These are phyloP conservation scores for Cercospora zeae-maydis DNA, from an alignment of 2,329 filamentous ascomycete species.

Conservation along the genomic window DNA sequence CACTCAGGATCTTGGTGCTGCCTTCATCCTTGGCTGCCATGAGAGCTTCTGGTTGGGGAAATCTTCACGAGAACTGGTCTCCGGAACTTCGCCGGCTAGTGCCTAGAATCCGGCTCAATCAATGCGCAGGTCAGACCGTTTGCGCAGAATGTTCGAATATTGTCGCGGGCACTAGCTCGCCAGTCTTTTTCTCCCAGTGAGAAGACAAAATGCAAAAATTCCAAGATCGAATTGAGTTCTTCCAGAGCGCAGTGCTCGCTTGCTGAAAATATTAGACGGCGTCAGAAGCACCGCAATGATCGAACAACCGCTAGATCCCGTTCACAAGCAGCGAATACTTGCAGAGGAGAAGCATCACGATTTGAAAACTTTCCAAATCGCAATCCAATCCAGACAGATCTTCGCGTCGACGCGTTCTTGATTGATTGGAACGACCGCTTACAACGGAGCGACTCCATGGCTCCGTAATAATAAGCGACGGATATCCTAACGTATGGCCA, in stretches of 20 bases:
- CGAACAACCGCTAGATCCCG: background rate
- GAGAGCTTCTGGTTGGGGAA: too few relatives aligned
- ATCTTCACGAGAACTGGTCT: too few relatives aligned
- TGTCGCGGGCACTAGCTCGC: background rate
- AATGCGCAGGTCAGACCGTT: too few relatives aligned
- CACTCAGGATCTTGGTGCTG: too few relatives aligned
- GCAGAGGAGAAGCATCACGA: background rate
- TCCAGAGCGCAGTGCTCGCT: background rate
- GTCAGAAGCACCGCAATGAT: background rate
- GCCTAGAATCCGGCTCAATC: too few relatives aligned
- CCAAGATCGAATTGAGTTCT: background rate
- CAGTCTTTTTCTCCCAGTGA: background rate
- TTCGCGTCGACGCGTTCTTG: background rate
- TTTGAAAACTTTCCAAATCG: background rate
- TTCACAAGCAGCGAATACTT: background rate
- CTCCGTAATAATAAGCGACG: background rate
- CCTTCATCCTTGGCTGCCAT: too few relatives aligned
- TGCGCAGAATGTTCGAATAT: too few relatives aligned
- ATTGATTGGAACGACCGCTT: background rate
- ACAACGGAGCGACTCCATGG: too few relatives aligned
- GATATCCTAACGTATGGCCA: background rate
- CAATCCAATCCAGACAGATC: background rate
- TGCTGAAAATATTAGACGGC: background rate
- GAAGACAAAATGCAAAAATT: background rate
- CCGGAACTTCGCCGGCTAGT: too few relatives aligned